Conservation (phyloP, 345 rosid species). For the Murraya paniculata region DNA sequence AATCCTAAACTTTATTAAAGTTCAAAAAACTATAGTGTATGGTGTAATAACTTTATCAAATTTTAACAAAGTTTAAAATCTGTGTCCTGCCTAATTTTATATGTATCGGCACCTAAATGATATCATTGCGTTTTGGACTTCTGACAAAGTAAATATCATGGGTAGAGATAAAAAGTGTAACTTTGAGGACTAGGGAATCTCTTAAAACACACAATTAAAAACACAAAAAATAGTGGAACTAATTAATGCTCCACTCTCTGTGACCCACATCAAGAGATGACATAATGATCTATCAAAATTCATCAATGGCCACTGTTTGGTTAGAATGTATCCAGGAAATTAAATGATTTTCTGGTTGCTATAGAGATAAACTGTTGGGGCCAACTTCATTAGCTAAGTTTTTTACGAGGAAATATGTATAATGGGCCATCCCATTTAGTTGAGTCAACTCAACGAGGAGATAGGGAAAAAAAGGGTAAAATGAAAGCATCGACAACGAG, state of each 20-base stretch:
- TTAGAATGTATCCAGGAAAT: too few species aligned
- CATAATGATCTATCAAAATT: not conserved
- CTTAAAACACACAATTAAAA: constrained; percentile 12
- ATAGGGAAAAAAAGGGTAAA: not conserved
- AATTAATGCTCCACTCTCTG: constrained; percentile 28
- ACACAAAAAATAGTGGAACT: constrained; percentile 16
- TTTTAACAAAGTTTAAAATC: too few species aligned
- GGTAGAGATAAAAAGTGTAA: not conserved
- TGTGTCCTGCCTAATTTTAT: not conserved
- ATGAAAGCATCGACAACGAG: constrained; percentile 15
- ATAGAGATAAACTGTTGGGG: not conserved
- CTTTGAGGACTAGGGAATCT: not conserved
- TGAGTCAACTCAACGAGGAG: constrained; percentile 18
- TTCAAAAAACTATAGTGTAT: too few species aligned
- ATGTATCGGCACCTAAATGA: not conserved
- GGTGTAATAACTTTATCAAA: too few species aligned
- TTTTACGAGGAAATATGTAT: not conserved
- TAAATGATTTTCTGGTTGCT: too few species aligned
- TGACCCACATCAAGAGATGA: constrained; percentile 12
- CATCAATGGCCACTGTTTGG: not conserved
- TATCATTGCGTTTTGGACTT: constrained; percentile 6
- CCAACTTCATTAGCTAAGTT: not conserved
- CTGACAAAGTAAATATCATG: not conserved
- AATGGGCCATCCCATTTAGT: constrained; percentile 21
- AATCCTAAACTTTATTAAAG: too few species aligned